Evolutionary conservation across 129 eudicot species (phyloP).

Genomic region (Helianthus tuberosus): DNA sequence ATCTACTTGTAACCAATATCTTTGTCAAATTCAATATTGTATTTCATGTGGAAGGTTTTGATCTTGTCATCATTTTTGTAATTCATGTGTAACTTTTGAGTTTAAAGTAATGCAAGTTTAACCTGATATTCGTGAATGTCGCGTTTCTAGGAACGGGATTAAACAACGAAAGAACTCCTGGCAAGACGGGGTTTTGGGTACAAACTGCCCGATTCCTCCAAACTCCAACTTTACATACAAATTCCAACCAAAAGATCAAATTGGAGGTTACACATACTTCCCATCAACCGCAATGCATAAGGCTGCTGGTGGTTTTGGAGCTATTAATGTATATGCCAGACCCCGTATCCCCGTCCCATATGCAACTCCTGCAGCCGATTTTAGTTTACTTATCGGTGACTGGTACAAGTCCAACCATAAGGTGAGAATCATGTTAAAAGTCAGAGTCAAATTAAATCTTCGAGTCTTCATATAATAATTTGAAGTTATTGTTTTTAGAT

Average conservation of each 20-base stretch:
- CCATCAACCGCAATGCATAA: constrained; percentile 90
- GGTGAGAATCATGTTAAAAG: constrained; percentile 46
- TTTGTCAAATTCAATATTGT: neutral
- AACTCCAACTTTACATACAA: constrained; percentile 83
- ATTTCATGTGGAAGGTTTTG: neutral
- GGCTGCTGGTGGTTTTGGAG: constrained; percentile 96
- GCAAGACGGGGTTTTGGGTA: constrained; percentile 99
- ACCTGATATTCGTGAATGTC: constrained; percentile 18
- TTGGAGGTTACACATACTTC: constrained; percentile 92
- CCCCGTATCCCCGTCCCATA: constrained; percentile 88
- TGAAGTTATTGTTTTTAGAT: neutral
- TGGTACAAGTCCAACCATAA: constrained; percentile 81
- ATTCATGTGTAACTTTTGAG: neutral
- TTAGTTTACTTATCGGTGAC: constrained; percentile 80
- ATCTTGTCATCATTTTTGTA: constrained; percentile 1
- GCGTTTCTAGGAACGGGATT: constrained; percentile 73
- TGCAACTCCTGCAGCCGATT: constrained; percentile 84
- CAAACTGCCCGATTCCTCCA: constrained; percentile 93
- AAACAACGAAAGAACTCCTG: constrained; percentile 96
- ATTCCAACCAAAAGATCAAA: constrained; percentile 94
- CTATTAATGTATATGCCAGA: constrained; percentile 79
- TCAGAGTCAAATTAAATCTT: constrained; percentile 7
- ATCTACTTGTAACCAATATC: neutral
- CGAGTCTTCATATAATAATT: neutral
- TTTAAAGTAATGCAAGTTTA: constrained; percentile 2